Base-by-base conservation (phyloP, 192 early-diverging fungal species). In the Coemansia sp. region DNA sequence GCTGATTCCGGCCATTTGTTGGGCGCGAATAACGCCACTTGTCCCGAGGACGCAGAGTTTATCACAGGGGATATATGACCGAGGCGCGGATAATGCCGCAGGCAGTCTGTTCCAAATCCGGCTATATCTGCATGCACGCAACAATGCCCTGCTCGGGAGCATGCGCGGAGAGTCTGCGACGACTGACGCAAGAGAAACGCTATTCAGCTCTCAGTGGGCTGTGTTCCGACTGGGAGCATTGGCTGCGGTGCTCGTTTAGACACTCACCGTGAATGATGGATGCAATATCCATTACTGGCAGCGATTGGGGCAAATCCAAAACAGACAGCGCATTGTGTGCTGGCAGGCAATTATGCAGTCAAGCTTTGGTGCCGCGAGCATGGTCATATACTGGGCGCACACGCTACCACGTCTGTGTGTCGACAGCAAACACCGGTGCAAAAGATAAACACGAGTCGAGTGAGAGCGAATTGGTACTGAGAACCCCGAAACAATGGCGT, bases 131-230 rank as follows among this genome's bases (percentile, higher is more conserved):
- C 43, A 45, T 11, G 43, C 25, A 23, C 43, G 12, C 41, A 43
- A 45, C 43, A 45, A 45, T 45, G 25, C 23, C 21, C 43, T n/a
- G 32, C 32, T n/a, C n/a, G n/a, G n/a, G n/a, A n/a, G n/a, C n/a
- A 6, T 15, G n/a, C 15, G n/a, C n/a, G 36, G 7, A 1, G 36
- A 1, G 36, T 39, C 17, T 39, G 36, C 17, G 1, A 39, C 36
- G 17, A 12, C 8, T 8, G n/a, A 39, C 36, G n/a, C n/a, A 39
- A 39, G 17, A 19, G 28, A 5, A 5, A 5, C 8, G 3, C 8
- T 29, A 5, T 38, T 17, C 15, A 17, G n/a, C 17, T 7, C 36
- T 39, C 4, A 15, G 3, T 17, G n/a, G 5, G 1, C 15, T 17
- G 15, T 15, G 7, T 39, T 15, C 36, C n/a, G n/a, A 39, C n/a